Evolutionary conservation across 1,284 basidiomycete genomes (phyloP), one percentile per base, ranked within the genome.

Genomic region (Cutaneotrichosporon cutaneum): DNA sequence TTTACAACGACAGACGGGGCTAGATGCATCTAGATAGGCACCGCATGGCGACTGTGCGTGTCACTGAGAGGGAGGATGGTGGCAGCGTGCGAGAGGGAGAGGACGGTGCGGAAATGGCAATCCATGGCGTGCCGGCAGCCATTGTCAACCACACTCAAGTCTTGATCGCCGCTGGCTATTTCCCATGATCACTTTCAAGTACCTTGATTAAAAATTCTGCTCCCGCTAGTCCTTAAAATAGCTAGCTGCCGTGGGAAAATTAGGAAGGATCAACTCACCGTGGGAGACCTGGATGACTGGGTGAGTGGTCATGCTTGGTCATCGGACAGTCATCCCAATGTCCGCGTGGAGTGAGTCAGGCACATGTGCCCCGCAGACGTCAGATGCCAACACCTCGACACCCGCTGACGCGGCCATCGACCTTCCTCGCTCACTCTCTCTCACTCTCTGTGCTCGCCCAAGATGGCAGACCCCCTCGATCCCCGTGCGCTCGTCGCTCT

Each of bases 381-480:
- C 48, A 27, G 27, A 30, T n/a, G 16, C 24, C 48, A 30, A 10
- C 14, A 33, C 51, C 27, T 3, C 51, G 8, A 21, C 9, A 52
- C n/a, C 2, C 33, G 33, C 52, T 54, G 33, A 54, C 52, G 52
- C 52, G 32, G 32, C 52, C 27, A 18, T 3, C 16, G 32, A 33
- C 10, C 44, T 13, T 24, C 36, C 30, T 56, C 24, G 26, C 39
- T 32, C 30, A 5, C 50, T 30, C 33, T 5, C 36, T 14, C 27
- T 52, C 35, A 30, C 48, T 53, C 35, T 36, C 42, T 35, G 16
- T 50, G n/a, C n/a, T 32, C 21, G 14, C 24, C 32, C 32, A 63
- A 2, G 30, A 75, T 75, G 72, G 35, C 72, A n/a, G 60, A 75
- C 53, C 72, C 72, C 3, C 68, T 74, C 14, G 66, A 68, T 30